These are phyloP conservation scores for Letharia lupina DNA, from an alignment of 495 filamentous ascomycete species.

Conservation along the genomic window DNA sequence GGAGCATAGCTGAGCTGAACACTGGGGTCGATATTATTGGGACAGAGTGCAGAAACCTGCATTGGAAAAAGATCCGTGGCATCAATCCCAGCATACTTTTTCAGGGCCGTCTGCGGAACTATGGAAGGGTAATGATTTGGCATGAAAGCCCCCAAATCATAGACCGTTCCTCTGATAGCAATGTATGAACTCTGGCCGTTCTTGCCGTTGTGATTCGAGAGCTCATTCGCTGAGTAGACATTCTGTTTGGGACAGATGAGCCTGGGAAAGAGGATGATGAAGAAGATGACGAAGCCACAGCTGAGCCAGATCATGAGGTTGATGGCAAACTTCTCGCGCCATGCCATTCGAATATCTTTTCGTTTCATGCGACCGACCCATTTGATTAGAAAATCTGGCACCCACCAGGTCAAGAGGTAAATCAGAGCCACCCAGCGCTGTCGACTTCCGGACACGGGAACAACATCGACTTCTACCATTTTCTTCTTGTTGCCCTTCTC, in stretches of 20 bases:
- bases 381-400: constrained; percentile 79
- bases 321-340: constrained; percentile 97
- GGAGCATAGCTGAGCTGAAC: constrained; percentile 75
- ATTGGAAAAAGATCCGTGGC: constrained; percentile 85
- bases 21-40: constrained; percentile 55
- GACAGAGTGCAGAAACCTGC: constrained; percentile 87
- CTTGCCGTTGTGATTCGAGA: constrained; percentile 67
- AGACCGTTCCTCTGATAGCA: constrained; percentile 81
- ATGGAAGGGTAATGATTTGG: constrained; percentile 72
- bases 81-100: constrained; percentile 77
- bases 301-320: constrained; percentile 94
- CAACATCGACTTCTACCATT: constrained; percentile 81
- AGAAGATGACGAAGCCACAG: constrained; percentile 73
- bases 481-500: constrained; percentile 90
- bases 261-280: constrained; percentile 77
- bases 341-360: constrained; percentile 87
- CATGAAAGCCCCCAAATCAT: constrained; percentile 68
- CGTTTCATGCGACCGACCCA: constrained; percentile 77
- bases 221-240: constrained; percentile 73
- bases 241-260: constrained; percentile 88
- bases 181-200: constrained; percentile 54
- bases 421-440: constrained; percentile 91
- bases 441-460: constrained; percentile 66
- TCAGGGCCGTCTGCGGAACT: constrained; percentile 55
- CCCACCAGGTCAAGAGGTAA: constrained; percentile 72